These are phyloP conservation scores for Beauveria caledonica DNA, from an alignment of 2,329 filamentous ascomycete genomes.

Conservation along the genomic window DNA sequence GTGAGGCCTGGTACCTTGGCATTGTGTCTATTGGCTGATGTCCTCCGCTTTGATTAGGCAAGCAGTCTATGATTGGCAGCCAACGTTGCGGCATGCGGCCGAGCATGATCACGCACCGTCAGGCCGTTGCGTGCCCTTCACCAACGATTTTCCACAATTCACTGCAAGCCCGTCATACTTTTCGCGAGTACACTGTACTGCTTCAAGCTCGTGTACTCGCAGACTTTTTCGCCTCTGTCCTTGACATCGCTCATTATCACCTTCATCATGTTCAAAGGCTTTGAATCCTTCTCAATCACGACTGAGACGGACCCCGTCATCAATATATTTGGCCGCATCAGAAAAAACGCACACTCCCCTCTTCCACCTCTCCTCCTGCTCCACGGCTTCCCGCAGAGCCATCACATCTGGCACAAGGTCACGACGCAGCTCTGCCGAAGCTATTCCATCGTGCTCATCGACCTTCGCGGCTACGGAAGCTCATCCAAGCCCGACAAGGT, in stretches of 20 bases:
- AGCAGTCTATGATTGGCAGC: too few species aligned
- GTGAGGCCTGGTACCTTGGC: background rate
- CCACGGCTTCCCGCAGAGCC: slow-evolving; percentile 45
- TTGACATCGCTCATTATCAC: too few species aligned
- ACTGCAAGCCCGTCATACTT: too few species aligned
- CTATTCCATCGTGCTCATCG: slow-evolving; percentile 37
- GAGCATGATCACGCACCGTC: too few species aligned
- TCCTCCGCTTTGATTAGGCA: too few species aligned
- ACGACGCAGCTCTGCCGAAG: slow-evolving; percentile 27
- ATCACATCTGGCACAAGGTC: slow-evolving; percentile 43
- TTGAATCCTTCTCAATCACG: slow-evolving; percentile 30
- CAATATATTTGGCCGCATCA: slow-evolving; percentile 35
- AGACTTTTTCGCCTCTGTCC: too few species aligned
- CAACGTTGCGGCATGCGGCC: too few species aligned
- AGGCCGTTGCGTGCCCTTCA: too few species aligned
- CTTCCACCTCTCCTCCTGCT: slow-evolving; percentile 39
- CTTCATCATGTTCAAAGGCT: slow-evolving; percentile 29
- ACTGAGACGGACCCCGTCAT: slow-evolving; percentile 28
- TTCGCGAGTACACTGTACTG: too few species aligned
- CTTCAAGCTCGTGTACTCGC: background rate
- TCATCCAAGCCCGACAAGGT: slow-evolving; percentile 36
- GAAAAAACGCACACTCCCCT: slow-evolving; percentile 19
- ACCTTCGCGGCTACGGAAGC: slow-evolving; percentile 43
- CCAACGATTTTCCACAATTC: too few species aligned
- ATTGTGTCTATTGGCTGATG: background rate